These are phyloP conservation scores for Ephemerocybe angulata DNA, from an alignment of 768 basidiomycete species.

Conservation along the genomic window DNA sequence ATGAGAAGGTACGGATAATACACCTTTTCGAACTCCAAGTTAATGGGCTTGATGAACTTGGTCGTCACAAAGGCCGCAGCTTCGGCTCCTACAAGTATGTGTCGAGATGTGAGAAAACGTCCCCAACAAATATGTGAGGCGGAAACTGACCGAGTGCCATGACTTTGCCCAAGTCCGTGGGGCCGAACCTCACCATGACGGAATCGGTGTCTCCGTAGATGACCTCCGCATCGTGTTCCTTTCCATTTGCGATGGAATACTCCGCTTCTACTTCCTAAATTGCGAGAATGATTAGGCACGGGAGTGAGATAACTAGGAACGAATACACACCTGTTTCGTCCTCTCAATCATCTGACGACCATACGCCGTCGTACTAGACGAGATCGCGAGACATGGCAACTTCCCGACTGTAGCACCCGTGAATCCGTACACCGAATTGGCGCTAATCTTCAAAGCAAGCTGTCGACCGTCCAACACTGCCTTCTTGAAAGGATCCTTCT, in stretches of 20 bases:
- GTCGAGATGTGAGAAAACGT: not conserved
- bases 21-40: conserved; percentile 98
- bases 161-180: conserved; percentile 76
- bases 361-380: conserved; percentile 92
- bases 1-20: conserved; percentile 98
- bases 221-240: conserved; percentile 83
- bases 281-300: not conserved
- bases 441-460: conserved; percentile 94
- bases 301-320: not conserved
- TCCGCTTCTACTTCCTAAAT: conserved; percentile 82
- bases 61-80: conserved; percentile 88
- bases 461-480: conserved; percentile 97
- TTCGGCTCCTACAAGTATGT: conserved; percentile 62
- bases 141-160: conserved; percentile 78
- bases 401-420: conserved; percentile 98
- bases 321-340: conserved; percentile 71
- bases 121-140: not conserved
- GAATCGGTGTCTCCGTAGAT: conserved; percentile 99
- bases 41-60: conserved; percentile 94
- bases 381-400: conserved; percentile 92
- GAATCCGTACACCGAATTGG: conserved; percentile 98
- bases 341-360: conserved; percentile 99
- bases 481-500: conserved; percentile 94
- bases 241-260: conserved; percentile 82
- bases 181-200: conserved; percentile 97